Evolutionary conservation across 768 basidiomycete species (phyloP).

Genomic region (Lactarius hengduanensis): DNA sequence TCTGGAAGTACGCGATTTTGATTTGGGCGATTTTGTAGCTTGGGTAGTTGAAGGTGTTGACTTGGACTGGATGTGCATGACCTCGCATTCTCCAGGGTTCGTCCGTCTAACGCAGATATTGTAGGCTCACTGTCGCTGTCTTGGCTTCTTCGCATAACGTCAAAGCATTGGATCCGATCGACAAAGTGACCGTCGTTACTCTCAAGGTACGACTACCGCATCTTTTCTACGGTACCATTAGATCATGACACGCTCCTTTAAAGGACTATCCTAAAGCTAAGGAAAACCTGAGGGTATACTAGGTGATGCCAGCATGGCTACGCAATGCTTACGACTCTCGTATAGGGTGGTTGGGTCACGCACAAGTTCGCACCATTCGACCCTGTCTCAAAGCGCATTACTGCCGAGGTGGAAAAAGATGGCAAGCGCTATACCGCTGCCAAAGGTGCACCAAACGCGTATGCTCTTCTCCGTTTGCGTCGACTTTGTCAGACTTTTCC

Average conservation of each 20-base stretch:
- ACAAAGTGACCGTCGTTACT: conserved; percentile 46
- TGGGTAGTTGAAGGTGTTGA: conserved; percentile 34
- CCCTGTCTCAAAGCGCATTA: conserved; percentile 52
- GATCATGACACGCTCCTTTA: not conserved
- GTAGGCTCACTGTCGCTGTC: conserved; percentile 42
- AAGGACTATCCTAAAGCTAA: conserved; percentile 46
- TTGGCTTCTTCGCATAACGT: conserved; percentile 48
- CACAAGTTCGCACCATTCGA: conserved; percentile 49
- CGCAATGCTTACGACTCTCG: not conserved
- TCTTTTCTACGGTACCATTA: not conserved
- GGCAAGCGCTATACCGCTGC: conserved; percentile 44
- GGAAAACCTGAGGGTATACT: conserved; percentile 33
- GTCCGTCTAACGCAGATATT: not conserved
- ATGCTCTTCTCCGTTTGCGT: not conserved
- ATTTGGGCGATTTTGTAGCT: conserved; percentile 12
- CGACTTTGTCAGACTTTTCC: not conserved
- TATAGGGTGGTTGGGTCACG: conserved; percentile 44
- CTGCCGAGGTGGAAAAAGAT: conserved; percentile 46
- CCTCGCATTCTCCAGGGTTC: conserved; percentile 7
- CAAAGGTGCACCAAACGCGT: conserved; percentile 49
- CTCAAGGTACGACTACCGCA: conserved; percentile 34
- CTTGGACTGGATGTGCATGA: conserved; percentile 34
- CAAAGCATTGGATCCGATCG: conserved; percentile 48
- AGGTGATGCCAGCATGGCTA: not conserved
- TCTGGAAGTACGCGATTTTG: not conserved